Evolutionary conservation across 2,329 filamentous ascomycete species (phyloP).

Genomic region (Aureobasidium zeae): DNA sequence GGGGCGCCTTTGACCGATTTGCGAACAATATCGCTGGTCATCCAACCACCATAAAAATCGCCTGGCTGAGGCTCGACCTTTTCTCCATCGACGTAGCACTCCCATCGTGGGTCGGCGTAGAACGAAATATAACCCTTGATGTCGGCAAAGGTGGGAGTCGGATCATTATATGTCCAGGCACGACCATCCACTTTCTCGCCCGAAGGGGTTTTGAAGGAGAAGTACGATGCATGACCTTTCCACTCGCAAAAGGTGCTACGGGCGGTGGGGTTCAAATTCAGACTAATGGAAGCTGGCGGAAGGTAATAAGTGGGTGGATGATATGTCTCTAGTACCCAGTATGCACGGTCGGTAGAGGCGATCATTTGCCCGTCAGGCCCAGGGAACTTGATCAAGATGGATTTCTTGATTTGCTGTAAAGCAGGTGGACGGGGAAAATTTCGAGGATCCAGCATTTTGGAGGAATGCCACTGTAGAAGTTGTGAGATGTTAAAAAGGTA

Average conservation of each 20-base stretch:
- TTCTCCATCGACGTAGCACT: slow-evolving; percentile 54
- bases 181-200: slow-evolving; percentile 40
- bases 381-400: slow-evolving; percentile 44
- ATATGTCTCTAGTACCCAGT: slow-evolving; percentile 55
- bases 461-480: slow-evolving; percentile 24
- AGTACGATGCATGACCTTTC: slow-evolving; percentile 54
- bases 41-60: slow-evolving; percentile 58
- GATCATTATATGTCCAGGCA: slow-evolving; percentile 51
- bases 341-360: slow-evolving; percentile 50
- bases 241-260: slow-evolving; percentile 49
- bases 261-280: slow-evolving; percentile 40
- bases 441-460: slow-evolving; percentile 44
- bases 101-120: slow-evolving; percentile 50
- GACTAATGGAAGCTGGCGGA: slow-evolving; percentile 41
- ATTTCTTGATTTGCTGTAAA: slow-evolving; percentile 28
- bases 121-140: slow-evolving; percentile 51
- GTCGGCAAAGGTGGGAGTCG: slow-evolving; percentile 42
- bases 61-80: slow-evolving; percentile 46
- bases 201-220: slow-evolving; percentile 38
- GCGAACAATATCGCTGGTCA: slow-evolving; percentile 51
- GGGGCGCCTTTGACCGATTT: slow-evolving; percentile 39
- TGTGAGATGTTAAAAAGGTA: no score
- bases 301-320: slow-evolving; percentile 57
- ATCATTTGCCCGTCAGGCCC: slow-evolving; percentile 44
- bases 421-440: slow-evolving; percentile 51